A percentile compares a stretch with the other conserved stretches of the same genome.
phyloP scores from a whole-genome alignment of 2,329 filamentous ascomycete species.

The Pseudocercospora fuligena region DNA sequence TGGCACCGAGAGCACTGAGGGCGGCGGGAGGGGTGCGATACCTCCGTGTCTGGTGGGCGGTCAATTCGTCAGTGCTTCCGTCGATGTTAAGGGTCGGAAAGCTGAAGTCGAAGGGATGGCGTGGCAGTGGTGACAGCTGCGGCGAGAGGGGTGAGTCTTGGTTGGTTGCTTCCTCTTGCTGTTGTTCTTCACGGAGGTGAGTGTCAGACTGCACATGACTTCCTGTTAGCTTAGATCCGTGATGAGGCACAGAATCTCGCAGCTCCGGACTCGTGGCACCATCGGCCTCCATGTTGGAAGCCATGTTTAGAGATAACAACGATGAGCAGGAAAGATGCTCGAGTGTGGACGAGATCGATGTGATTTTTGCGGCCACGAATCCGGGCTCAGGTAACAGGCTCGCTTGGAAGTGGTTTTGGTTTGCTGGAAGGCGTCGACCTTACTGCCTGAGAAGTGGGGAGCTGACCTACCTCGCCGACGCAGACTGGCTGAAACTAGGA shows the following conservation, averaged over 20 bases:
- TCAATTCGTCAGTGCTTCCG: conserved; percentile 37
- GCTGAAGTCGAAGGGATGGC: conserved; percentile 27
- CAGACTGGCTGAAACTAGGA: neutral
- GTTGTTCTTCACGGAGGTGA: too few species aligned
- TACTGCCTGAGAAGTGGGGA: conserved; percentile 1
- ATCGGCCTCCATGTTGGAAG: too few species aligned
- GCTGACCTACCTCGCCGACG: neutral
- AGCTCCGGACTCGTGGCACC: too few species aligned
- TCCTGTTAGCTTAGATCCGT: neutral
- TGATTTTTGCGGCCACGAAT: too few species aligned
- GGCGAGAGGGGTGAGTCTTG: neutral
- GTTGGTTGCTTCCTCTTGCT: too few species aligned
- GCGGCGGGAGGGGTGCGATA: conserved; percentile 38
- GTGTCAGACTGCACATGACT: neutral
- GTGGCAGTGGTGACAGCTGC: conserved; percentile 5
- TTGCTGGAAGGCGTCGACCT: neutral
- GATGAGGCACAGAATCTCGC: too few species aligned
- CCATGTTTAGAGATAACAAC: too few species aligned
- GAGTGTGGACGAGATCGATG: too few species aligned
- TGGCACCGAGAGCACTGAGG: conserved; percentile 35
- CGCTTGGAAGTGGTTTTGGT: neutral
- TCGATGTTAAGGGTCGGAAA: conserved; percentile 38
- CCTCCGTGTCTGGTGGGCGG: conserved; percentile 17
- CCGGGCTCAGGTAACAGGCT: too few species aligned
- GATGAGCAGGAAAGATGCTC: too few species aligned